A percentile compares a stretch with the other conserved stretches of the same genome.
Conservation (phyloP, 1,139 yeast species). For the Sugiyamaella japonica region DNA sequence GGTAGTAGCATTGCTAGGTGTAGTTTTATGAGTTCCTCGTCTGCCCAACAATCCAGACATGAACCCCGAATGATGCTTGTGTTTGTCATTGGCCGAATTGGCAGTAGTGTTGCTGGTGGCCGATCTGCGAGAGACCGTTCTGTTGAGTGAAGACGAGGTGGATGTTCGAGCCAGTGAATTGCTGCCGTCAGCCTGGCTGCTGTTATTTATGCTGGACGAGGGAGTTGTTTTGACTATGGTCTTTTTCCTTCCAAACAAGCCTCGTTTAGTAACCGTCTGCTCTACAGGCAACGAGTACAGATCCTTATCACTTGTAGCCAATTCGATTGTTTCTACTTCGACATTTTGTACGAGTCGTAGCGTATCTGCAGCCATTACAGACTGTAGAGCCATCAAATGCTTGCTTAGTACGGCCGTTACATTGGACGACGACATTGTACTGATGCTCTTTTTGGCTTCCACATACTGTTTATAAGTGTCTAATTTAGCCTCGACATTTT, state of each 20-base stretch:
- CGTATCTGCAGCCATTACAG: conserved; percentile 73
- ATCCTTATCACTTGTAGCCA: conserved; percentile 70
- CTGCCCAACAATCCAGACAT: conserved; percentile 20
- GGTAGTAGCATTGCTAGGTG: background rate
- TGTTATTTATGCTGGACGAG: background rate
- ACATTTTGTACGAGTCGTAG: conserved; percentile 74
- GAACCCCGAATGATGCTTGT: conserved; percentile 12
- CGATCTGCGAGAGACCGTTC: conserved; percentile 9
- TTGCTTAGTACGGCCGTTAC: conserved; percentile 47
- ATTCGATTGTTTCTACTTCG: conserved; percentile 84
- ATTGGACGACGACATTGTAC: conserved; percentile 21
- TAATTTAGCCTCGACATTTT: conserved; percentile 38
- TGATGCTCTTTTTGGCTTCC: conserved; percentile 30
- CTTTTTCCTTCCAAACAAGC: conserved; percentile 31
- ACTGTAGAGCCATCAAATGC: conserved; percentile 57
- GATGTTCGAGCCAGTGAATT: conserved; percentile 5
- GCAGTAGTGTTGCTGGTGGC: conserved; percentile 7
- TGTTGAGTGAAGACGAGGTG: conserved; percentile 6
- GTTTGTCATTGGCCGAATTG: conserved; percentile 5
- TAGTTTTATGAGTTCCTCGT: conserved; percentile 8
- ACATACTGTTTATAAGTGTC: conserved; percentile 34
- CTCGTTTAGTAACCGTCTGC: conserved; percentile 35
- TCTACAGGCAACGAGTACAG: conserved; percentile 39
- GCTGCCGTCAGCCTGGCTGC: background rate
- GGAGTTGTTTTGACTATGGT: conserved; percentile 3